Conservation (phyloP, 2,329 filamentous ascomycete genomes). For the Paraphoma sp. region DNA sequence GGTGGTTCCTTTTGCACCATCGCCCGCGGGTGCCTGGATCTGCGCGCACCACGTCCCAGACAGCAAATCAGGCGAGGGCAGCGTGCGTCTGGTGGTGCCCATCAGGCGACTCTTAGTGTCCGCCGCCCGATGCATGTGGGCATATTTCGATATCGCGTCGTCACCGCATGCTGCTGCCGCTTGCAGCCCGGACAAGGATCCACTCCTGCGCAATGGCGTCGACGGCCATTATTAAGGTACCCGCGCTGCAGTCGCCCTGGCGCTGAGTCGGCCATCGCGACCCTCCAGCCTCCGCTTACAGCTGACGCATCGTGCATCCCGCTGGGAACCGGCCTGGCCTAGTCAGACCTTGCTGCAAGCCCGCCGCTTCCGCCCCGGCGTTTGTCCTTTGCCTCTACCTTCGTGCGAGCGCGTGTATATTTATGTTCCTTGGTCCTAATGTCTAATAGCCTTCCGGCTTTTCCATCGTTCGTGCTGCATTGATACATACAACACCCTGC, state of each 20-base stretch:
- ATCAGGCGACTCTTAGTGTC: conserved; percentile 6
- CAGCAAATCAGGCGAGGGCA: conserved; percentile 12
- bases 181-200: conserved; percentile 15
- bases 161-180: conserved; percentile 8
- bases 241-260: conserved; percentile 11
- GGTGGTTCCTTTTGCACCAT: conserved; percentile 4
- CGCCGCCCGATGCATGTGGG: conserved; percentile 6
- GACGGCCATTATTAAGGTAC: conserved; percentile 33
- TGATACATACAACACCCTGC: conserved; percentile 2
- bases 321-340: conserved; percentile 26
- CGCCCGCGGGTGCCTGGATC: conserved; percentile 16
- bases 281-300: conserved; percentile 23
- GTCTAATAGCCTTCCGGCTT: conserved; percentile 24
- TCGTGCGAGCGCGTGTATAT: conserved; percentile 13
- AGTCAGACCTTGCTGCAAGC: conserved; percentile 9
- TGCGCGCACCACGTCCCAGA: background rate
- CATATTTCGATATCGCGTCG: conserved; percentile 17
- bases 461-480: conserved; percentile 24
- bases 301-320: conserved; percentile 33
- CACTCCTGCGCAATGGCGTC: conserved; percentile 11
- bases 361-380: conserved; percentile 20
- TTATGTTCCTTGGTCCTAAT: conserved; percentile 23
- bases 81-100: conserved; percentile 4
- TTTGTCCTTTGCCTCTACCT: conserved; percentile 13
- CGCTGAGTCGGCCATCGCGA: conserved; percentile 8